These are phyloP conservation scores for Aspergillus ochraceus DNA, from an alignment of 2,329 filamentous ascomycete species.

Conservation along the genomic window DNA sequence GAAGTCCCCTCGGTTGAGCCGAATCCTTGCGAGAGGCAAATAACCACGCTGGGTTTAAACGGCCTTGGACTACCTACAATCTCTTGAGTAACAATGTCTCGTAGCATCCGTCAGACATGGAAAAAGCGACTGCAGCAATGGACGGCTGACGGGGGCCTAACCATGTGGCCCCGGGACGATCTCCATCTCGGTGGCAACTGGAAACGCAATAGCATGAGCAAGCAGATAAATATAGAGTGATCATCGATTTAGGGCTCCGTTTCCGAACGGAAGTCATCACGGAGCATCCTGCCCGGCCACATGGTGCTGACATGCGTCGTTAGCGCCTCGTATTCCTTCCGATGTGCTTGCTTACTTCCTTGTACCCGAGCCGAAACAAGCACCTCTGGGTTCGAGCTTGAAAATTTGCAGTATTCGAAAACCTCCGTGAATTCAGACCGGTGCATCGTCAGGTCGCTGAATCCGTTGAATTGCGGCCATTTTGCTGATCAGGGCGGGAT, in stretches of 20 bases:
- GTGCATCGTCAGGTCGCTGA: neutral
- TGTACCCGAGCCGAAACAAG: neutral
- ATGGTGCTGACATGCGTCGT: neutral
- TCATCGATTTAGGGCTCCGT: neutral
- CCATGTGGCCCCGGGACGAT: neutral
- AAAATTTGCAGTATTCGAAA: neutral
- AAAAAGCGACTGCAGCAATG: neutral
- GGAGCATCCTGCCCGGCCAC: neutral
- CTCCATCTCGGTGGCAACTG: neutral
- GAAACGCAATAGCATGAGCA: neutral
- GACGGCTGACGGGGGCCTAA: neutral
- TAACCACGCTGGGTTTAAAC: neutral
- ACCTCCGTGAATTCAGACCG: neutral
- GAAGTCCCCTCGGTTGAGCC: neutral
- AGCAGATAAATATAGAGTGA: neutral
- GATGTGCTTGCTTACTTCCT: neutral
- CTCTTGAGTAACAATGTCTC: neutral
- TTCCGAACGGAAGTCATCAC: neutral
- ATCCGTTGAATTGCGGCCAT: neutral
- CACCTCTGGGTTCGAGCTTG: neutral
- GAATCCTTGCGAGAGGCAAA: neutral
- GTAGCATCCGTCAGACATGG: neutral
- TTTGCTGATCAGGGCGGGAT: neutral
- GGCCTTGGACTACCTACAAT: no score
- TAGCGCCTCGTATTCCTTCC: neutral